These are phyloP conservation scores for Citrus sinensis DNA, from an alignment of 345 rosid species.

Conservation along the genomic window DVS_A1.0 CM039163.1:50321001-50321500, in stretches of 20 bases:
- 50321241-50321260: slow-evolving; percentile 17
- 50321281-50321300: background rate
- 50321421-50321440: too few species aligned
- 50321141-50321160: slow-evolving; percentile 65
- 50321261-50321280: background rate
- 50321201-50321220: slow-evolving; percentile 64
- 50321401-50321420: too few species aligned
- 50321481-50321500: too few species aligned
- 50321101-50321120: slow-evolving; percentile 86
- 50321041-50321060: slow-evolving; percentile 96
- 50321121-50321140: slow-evolving; percentile 66
- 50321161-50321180: slow-evolving; percentile 48
- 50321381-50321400: too few species aligned
- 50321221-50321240: slow-evolving; percentile 90
- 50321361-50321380: background rate
- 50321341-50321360: background rate
- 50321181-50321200: slow-evolving; percentile 59
- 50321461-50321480: too few species aligned
- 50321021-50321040: slow-evolving; percentile 96
- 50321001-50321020: slow-evolving; percentile 65
- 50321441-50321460: too few species aligned
- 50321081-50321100: slow-evolving; percentile 82
- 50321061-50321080: slow-evolving; percentile 91
- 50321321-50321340: background rate
- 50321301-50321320: background rate